Evolutionary conservation across 2,329 filamentous ascomycete genomes (phyloP).

Genomic region (Shiraia sp.): DNA sequence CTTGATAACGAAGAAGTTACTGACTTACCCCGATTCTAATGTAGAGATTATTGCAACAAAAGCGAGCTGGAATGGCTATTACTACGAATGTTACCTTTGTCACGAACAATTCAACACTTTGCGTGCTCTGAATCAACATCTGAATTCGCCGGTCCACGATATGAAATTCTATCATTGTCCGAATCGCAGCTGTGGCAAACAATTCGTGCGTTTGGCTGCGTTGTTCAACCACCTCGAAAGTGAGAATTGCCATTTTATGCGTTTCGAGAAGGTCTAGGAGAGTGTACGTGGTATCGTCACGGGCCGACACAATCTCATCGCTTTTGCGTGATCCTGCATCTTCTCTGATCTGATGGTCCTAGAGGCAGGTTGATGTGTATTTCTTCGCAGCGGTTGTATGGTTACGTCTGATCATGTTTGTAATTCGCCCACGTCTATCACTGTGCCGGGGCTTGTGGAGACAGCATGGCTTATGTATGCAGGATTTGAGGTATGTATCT

Average conservation of each 20-base stretch:
- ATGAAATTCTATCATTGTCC: slow-evolving; percentile 53
- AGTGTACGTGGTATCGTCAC: slow-evolving; percentile 14
- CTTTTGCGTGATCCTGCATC: no score
- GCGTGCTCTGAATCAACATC: slow-evolving; percentile 54
- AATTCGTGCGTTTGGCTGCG: slow-evolving; percentile 47
- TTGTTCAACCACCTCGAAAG: slow-evolving; percentile 54
- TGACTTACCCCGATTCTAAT: slow-evolving; percentile 38
- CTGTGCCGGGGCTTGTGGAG: no score
- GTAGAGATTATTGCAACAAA: slow-evolving; percentile 33
- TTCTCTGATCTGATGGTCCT: no score
- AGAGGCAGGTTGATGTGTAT: no score
- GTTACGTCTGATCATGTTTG: no score
- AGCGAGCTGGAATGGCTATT: slow-evolving; percentile 50
- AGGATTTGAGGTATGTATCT: no score
- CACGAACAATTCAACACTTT: slow-evolving; percentile 45
- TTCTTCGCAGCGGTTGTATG: no score
- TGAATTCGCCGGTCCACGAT: slow-evolving; percentile 58
- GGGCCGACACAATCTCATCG: slow-evolving; percentile 1
- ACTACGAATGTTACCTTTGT: slow-evolving; percentile 60
- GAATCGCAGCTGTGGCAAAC: slow-evolving; percentile 42
- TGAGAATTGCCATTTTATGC: slow-evolving; percentile 46
- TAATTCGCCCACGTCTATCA: no score
- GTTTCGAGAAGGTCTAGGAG: slow-evolving; percentile 48
- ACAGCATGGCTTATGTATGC: no score
- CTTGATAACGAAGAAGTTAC: slow-evolving; percentile 56